Conservation (phyloP, 139 green algal species). For the Chlorella sp. region DNA sequence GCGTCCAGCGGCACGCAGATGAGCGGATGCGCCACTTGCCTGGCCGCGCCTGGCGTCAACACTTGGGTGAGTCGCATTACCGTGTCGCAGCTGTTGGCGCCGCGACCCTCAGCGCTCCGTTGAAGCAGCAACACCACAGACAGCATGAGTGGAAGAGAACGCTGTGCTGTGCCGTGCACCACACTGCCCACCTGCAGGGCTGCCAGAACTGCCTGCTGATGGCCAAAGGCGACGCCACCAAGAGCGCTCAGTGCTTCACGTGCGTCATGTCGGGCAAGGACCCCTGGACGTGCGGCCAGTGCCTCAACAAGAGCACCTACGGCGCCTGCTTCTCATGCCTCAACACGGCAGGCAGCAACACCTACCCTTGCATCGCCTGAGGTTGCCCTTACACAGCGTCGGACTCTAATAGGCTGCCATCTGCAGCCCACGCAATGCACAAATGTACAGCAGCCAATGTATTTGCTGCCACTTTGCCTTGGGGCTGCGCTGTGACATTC, state of each 20-base stretch:
- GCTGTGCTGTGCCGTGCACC: no score
- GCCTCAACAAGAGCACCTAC: neutral
- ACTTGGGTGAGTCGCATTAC: neutral
- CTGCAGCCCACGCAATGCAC: no score
- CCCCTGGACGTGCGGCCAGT: neutral
- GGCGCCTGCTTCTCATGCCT: neutral
- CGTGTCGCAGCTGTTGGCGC: neutral
- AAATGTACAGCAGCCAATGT: no score
- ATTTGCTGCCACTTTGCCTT: no score
- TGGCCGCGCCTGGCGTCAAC: neutral
- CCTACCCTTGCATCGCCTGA: neutral
- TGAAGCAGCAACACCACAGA: no score
- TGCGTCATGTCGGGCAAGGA: neutral
- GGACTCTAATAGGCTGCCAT: no score
- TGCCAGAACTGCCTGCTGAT: neutral
- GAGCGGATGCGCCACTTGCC: neutral
- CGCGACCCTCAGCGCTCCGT: no score
- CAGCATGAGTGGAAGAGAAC: no score
- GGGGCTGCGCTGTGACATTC: no score
- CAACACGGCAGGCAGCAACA: neutral
- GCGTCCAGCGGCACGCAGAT: neutral
- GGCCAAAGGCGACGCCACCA: neutral
- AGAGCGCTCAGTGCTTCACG: neutral
- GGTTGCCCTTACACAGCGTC: no score
- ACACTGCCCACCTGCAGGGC: no score